Conservation (phyloP, 208 protist species). For the Leishmania martiniquensis region DNA sequence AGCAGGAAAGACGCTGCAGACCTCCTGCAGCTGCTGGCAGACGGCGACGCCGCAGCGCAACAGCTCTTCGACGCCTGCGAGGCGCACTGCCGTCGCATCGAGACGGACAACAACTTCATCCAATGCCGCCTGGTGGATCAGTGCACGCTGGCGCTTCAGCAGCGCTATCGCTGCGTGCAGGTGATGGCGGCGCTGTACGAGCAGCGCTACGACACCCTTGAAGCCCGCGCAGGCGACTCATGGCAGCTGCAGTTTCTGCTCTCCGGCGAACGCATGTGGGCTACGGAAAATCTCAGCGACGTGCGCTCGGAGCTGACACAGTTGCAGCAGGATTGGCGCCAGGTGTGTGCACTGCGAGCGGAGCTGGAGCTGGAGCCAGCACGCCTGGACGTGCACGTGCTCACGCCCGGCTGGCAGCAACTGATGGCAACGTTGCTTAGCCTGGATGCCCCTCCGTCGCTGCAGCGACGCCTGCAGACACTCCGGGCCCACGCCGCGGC, state of each 20-base stretch:
- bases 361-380: conserved; percentile 55
- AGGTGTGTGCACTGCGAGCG: conserved; percentile 33
- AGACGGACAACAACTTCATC: conserved; percentile 59
- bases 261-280: conserved; percentile 63
- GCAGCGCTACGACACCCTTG: conserved; percentile 49
- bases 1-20: conserved; percentile 22
- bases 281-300: conserved; percentile 60
- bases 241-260: conserved; percentile 81
- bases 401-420: conserved; percentile 13
- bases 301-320: conserved; percentile 48
- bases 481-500: conserved; percentile 13
- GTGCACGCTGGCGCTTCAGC: conserved; percentile 43
- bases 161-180: conserved; percentile 62
- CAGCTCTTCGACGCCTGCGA: conserved; percentile 56
- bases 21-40: conserved; percentile 35
- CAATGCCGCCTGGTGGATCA: conserved; percentile 52
- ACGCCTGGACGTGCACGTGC: conserved; percentile 11
- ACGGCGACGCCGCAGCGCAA: conserved; percentile 40
- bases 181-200: conserved; percentile 68
- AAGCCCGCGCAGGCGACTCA: conserved; percentile 14
- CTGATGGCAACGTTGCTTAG: conserved; percentile 9
- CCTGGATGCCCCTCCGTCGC: conserved; percentile 23
- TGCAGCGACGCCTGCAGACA: conserved; percentile 32
- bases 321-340: conserved; percentile 48
- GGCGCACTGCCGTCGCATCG: conserved; percentile 44